Evolutionary conservation across 2,329 filamentous ascomycete species (phyloP), one percentile per base, ranked within the genome.

Genomic region (Escovopsis sp.): DNA sequence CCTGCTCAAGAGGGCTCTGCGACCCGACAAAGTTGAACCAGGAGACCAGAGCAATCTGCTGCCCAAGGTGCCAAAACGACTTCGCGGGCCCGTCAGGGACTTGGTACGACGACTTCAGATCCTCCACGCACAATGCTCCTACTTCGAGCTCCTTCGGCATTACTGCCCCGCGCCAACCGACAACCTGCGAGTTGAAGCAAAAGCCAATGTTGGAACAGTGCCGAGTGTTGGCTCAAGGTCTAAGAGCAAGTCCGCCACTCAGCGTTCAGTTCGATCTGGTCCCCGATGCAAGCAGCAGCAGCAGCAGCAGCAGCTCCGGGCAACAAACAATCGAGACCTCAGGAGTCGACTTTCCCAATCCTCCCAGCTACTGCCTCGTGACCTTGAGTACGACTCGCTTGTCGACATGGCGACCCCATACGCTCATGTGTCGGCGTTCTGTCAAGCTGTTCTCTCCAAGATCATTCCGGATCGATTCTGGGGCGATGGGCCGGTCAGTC

Each of bases 341-440:
- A 9, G 27, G 11, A 30, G 8, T 30, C 27, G 11, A 30, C 27
- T 3, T 30, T 11, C 9, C 3, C 3, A 4, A 3, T 9, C 27
- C 27, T 42, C 41, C 6, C 49, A 51, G 39, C 11, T 10, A 3
- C 29, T 32, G 27, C 37, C 16, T 35, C 40, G 45, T 3, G 48
- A 37, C 13, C 41, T 40, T 29, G 30, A 49, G n/a, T 46, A 48
- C 37, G 50, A 60, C 12, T 65, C 66, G 11, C 63, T 91, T 36
- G 76, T 78, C 30, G 73, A 81, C 15, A 63, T 84, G 49, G 81
- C 87, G 2, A 85, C 78, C 13, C 73, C 83, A 0, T 48, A 65
- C 3, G 64, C 76, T 1, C 71, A 76, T 38, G 83, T 96, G 2
- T 94, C 88, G 4, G 81, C 84, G 1, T 96, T 94, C 54, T 94